These are phyloP conservation scores for Plasmodium gaboni DNA, from an alignment of 169 alveolate genomes.

Conservation along the genomic window DNA sequence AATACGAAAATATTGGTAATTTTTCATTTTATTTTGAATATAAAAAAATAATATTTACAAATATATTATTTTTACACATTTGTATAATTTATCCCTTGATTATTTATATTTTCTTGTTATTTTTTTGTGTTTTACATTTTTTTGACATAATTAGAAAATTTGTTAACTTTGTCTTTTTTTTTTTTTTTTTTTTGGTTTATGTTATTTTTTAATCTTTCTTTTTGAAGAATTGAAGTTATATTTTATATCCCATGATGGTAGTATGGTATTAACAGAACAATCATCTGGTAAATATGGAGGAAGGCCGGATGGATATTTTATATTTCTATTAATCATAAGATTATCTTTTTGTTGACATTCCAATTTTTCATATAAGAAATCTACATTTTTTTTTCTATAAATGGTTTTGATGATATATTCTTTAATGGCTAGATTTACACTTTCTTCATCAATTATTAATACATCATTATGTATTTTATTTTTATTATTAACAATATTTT, in stretches of 20 bases:
- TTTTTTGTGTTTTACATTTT: too few species aligned
- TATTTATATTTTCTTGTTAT: too few species aligned
- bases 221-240: conserved; percentile 31
- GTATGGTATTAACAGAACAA: conserved; percentile 63
- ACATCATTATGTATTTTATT: conserved; percentile 7
- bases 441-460: conserved; percentile 58
- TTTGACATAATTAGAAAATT: too few species aligned
- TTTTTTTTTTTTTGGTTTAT: too few species aligned
- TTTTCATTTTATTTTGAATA: too few species aligned
- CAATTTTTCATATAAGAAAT: conserved; percentile 39
- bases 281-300: conserved; percentile 76
- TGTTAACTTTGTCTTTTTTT: too few species aligned
- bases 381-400: conserved; percentile 59
- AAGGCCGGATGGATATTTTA: conserved; percentile 56
- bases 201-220: not conserved
- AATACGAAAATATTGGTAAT: too few species aligned
- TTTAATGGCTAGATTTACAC: conserved; percentile 56
- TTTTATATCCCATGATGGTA: conserved; percentile 70
- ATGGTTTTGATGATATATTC: conserved; percentile 58
- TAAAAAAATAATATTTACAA: too few species aligned
- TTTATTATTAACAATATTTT: conserved; percentile 5
- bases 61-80: too few species aligned
- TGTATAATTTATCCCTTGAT: too few species aligned
- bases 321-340: conserved; percentile 14
- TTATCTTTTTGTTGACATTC: conserved; percentile 23